phyloP scores from a whole-genome alignment of 2,329 filamentous ascomycete genomes.

The Penicillium digitatum region DNA sequence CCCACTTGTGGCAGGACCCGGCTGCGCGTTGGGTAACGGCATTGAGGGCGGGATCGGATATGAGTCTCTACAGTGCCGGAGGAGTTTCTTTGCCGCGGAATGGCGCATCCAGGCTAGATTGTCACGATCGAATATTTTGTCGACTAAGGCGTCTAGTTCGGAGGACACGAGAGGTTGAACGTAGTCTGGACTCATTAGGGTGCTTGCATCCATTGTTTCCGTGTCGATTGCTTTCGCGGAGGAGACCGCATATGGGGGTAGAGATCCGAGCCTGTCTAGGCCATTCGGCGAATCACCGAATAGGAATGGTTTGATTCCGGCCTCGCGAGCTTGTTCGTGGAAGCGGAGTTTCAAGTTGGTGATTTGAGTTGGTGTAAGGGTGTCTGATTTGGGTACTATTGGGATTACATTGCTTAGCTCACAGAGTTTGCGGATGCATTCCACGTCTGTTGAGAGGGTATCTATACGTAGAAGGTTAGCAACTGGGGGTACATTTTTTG shows the following conservation, averaged over 20 bases:
- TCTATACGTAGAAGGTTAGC: slow-evolving; percentile 38
- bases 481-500: not conserved
- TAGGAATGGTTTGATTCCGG: slow-evolving; percentile 61
- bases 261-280: slow-evolving; percentile 27
- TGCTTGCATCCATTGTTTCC: slow-evolving; percentile 85
- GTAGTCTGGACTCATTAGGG: slow-evolving; percentile 90
- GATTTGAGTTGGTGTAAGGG: slow-evolving; percentile 57
- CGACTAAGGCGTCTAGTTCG: slow-evolving; percentile 67
- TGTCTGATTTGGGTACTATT: slow-evolving; percentile 73
- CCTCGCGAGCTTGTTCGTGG: slow-evolving; percentile 32
- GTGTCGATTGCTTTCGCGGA: slow-evolving; percentile 66
- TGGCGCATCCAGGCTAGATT: slow-evolving; percentile 79
- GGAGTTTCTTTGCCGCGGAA: slow-evolving; percentile 73
- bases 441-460: slow-evolving; percentile 61
- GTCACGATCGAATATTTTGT: slow-evolving; percentile 70
- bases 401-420: slow-evolving; percentile 80
- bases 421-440: slow-evolving; percentile 66
- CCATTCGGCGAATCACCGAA: slow-evolving; percentile 50
- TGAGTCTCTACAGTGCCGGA: slow-evolving; percentile 60
- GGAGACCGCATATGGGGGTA: slow-evolving; percentile 69
- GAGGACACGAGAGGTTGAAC: slow-evolving; percentile 73
- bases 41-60: slow-evolving; percentile 16
- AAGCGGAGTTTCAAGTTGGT: slow-evolving; percentile 55
- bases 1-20: not conserved
- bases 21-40: slow-evolving; percentile 18